A percentile compares a stretch with the other conserved stretches of the same genome.
Conservation (phyloP, 2,329 filamentous ascomycete species). For the Ascochyta lentis region DNA sequence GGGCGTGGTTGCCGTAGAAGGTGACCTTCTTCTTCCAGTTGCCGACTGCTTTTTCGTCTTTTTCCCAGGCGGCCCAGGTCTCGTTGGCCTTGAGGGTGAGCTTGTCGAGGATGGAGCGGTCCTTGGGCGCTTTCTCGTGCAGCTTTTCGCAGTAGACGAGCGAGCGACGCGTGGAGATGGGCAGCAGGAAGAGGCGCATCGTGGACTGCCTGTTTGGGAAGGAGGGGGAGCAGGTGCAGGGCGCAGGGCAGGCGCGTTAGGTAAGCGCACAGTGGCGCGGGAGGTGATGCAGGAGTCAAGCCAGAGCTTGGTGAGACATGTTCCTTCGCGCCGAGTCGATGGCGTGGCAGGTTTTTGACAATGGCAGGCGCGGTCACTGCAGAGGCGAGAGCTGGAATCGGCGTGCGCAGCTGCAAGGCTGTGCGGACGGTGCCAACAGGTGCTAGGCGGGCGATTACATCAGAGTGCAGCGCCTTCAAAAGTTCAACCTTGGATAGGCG, state of each 20-base stretch:
- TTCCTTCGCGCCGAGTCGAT: conserved; percentile 4
- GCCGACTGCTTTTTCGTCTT: conserved; percentile 64
- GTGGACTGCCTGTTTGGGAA: conserved; percentile 21
- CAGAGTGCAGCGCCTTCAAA: conserved; percentile 4
- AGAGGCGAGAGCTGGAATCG: conserved; percentile 17
- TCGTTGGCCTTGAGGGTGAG: conserved; percentile 73
- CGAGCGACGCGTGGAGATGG: conserved; percentile 87
- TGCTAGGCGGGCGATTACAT: conserved; percentile 18
- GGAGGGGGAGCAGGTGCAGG: not conserved
- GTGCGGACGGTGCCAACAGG: not conserved
- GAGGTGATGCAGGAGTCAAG: conserved; percentile 21
- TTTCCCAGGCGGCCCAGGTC: conserved; percentile 88
- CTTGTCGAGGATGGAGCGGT: conserved; percentile 70
- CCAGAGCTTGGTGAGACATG: conserved; percentile 26
- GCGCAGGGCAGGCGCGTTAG: conserved; percentile 15
- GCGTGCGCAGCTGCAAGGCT: conserved; percentile 15
- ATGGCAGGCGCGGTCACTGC: conserved; percentile 3
- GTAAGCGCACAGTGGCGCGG: conserved; percentile 28
- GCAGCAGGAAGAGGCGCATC: conserved; percentile 94
- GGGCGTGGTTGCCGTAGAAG: conserved; percentile 81
- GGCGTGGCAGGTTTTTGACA: conserved; percentile 18
- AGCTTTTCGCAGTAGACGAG: conserved; percentile 90
- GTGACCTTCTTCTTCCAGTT: conserved; percentile 92
- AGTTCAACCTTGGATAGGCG: too few relatives aligned
- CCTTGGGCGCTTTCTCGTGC: conserved; percentile 57